These are phyloP conservation scores for Danielia oregonensis DNA, from an alignment of 805 yeast genomes.

Conservation along the genomic window DNA sequence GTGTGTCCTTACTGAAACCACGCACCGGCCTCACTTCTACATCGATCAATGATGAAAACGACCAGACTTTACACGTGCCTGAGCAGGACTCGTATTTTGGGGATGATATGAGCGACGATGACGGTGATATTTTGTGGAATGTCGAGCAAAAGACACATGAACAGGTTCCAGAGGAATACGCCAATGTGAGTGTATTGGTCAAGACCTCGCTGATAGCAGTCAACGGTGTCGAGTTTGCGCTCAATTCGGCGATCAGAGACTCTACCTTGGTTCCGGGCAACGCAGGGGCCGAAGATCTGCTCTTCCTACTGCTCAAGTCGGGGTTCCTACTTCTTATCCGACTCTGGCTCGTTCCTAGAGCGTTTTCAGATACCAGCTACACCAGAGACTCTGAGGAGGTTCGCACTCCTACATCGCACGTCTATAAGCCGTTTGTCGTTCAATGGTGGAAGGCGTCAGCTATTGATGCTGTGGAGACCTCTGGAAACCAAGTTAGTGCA, in stretches of 20 bases:
- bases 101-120: slow-evolving; percentile 33
- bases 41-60: slow-evolving; percentile 35
- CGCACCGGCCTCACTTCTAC: slow-evolving; percentile 31
- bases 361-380: slow-evolving; percentile 20
- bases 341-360: slow-evolving; percentile 33
- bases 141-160: slow-evolving; percentile 5
- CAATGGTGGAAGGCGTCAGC: slow-evolving; percentile 46
- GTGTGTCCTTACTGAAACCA: slow-evolving; percentile 28
- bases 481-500: slow-evolving; percentile 29
- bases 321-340: slow-evolving; percentile 39
- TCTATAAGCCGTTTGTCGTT: slow-evolving; percentile 41
- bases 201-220: slow-evolving; percentile 30
- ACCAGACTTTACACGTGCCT: slow-evolving; percentile 28
- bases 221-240: slow-evolving; percentile 26
- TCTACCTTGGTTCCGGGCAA: slow-evolving; percentile 20
- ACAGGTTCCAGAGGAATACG: slow-evolving; percentile 4
- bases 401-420: slow-evolving; percentile 13
- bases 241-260: slow-evolving; percentile 30
- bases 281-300: slow-evolving; percentile 30
- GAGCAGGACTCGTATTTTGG: slow-evolving; percentile 37
- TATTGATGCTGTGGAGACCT: slow-evolving; percentile 9
- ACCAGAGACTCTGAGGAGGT: slow-evolving; percentile 16
- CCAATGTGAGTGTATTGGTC: slow-evolving; percentile 24
- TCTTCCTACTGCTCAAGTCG: slow-evolving; percentile 36
- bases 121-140: slow-evolving; percentile 16